phyloP scores from a whole-genome alignment of 345 rosid species.

The Kernera saxatilis region DNA sequence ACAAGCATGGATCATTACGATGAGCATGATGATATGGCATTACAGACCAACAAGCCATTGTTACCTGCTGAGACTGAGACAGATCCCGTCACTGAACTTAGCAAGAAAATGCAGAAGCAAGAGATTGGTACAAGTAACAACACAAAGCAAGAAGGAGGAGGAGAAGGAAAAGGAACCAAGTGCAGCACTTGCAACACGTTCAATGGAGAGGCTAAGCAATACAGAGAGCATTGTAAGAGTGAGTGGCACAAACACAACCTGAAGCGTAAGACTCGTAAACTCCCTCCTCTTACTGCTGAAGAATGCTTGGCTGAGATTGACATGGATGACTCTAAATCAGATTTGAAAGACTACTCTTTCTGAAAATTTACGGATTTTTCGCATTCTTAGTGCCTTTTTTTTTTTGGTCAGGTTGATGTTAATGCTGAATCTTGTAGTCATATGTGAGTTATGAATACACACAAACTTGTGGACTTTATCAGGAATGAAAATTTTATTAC shows the following conservation, averaged over 20 bases:
- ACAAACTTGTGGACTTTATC: too few relatives aligned
- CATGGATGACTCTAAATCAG: constrained; percentile 57
- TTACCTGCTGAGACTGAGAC: constrained; percentile 33
- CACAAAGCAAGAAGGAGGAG: constrained; percentile 35
- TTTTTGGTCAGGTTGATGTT: neutral
- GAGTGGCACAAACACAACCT: constrained; percentile 98
- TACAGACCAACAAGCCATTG: constrained; percentile 23
- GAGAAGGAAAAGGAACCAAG: constrained; percentile 57
- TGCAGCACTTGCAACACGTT: constrained; percentile 82
- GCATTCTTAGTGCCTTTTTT: neutral
- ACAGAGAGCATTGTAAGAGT: constrained; percentile 87
- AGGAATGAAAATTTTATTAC: too few relatives aligned
- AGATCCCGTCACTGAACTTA: constrained; percentile 33
- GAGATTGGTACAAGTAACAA: constrained; percentile 38
- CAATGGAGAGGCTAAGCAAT: constrained; percentile 73
- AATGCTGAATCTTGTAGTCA: neutral
- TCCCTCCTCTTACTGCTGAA: constrained; percentile 72
- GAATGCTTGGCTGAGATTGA: constrained; percentile 75
- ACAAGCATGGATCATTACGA: constrained; percentile 72
- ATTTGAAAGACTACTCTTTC: constrained; percentile 91
- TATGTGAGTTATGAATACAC: neutral
- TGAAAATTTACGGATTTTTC: constrained; percentile 25
- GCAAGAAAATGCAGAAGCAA: constrained; percentile 56
- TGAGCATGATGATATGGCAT: constrained; percentile 53
- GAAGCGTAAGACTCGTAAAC: constrained; percentile 80